Conservation (phyloP, 2,329 filamentous ascomycete genomes). For the Colletotrichum eleusines region DNA sequence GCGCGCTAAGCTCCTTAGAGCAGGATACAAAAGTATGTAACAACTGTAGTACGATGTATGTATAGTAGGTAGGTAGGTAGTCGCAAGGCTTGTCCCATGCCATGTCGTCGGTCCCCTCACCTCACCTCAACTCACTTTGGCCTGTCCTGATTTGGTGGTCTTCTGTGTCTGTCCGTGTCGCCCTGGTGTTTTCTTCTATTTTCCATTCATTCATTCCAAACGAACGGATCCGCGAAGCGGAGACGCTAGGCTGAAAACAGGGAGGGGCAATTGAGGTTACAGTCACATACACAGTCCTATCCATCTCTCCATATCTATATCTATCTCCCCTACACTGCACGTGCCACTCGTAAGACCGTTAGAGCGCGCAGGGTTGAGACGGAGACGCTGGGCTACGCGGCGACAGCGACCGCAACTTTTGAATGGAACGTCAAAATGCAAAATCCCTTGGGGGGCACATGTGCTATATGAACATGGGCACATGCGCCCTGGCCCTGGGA, state of each 20-base stretch:
- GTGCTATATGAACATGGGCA: neutral
- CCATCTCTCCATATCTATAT: neutral
- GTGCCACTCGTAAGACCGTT: neutral
- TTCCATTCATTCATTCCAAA: slow-evolving; percentile 18
- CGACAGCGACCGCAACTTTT: slow-evolving; percentile 1
- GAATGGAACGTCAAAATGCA: slow-evolving; percentile 25
- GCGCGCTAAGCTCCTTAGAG: slow-evolving; percentile 22
- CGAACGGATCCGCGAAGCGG: neutral
- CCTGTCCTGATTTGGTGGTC: neutral
- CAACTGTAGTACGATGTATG: too few species aligned
- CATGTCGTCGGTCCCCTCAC: slow-evolving; percentile 20
- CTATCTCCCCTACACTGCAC: neutral
- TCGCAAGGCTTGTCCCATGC: slow-evolving; percentile 9
- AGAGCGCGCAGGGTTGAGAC: slow-evolving; percentile 33
- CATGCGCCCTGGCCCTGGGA: slow-evolving; percentile 25
- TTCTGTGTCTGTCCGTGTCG: neutral
- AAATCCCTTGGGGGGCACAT: neutral
- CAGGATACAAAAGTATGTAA: neutral
- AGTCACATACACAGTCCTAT: neutral
- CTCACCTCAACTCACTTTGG: neutral
- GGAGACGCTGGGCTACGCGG: slow-evolving; percentile 24
- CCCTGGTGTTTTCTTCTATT: neutral
- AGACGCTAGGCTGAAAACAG: slow-evolving; percentile 4
- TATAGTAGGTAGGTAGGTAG: too few species aligned
- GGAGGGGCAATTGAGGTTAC: neutral